These are phyloP conservation scores for Coemansia javaensis DNA, from an alignment of 192 early-diverging fungal species.

Conservation along the genomic window DNA sequence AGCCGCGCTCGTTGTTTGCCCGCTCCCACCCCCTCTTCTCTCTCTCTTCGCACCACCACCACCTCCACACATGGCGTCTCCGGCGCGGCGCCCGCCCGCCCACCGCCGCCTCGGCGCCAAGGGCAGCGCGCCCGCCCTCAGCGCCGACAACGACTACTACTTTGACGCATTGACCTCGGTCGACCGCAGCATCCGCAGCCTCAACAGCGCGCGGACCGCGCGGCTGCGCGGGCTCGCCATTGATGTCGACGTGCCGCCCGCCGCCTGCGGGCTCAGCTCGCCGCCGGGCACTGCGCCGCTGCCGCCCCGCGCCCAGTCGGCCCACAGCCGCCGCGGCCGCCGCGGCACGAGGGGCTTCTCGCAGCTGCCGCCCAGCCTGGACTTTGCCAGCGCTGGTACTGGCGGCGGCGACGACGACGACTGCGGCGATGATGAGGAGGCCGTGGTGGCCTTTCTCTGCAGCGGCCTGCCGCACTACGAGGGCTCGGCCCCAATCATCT, in stretches of 20 bases:
- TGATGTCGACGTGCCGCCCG: no score
- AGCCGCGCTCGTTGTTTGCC: no score
- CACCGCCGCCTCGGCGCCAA: not conserved
- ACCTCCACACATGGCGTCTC: not conserved
- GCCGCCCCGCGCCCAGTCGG: not conserved
- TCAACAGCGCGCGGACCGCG: constrained; percentile 10
- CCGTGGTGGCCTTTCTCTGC: constrained; percentile 38
- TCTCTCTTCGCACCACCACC: no score
- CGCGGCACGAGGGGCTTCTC: not conserved
- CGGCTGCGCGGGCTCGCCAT: not conserved
- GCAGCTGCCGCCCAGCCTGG: constrained; percentile 4
- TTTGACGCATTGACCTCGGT: constrained; percentile 29
- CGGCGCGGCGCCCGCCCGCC: not conserved
- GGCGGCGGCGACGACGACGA: constrained; percentile 4
- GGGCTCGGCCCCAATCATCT: constrained; percentile 24
- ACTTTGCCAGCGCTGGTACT: not conserved
- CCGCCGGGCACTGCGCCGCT: not conserved
- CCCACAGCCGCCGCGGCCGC: not conserved
- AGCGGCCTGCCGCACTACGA: constrained; percentile 43
- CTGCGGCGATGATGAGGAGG: constrained; percentile 24
- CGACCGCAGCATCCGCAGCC: constrained; percentile 30
- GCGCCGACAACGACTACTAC: constrained; percentile 19
- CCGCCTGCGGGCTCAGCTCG: not conserved
- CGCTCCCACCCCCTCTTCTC: no score
- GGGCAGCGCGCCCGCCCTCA: constrained; percentile 4